Evolutionary conservation across 140 eudicot genomes (phyloP).

Genomic region (Senecio squalidus): DNA sequence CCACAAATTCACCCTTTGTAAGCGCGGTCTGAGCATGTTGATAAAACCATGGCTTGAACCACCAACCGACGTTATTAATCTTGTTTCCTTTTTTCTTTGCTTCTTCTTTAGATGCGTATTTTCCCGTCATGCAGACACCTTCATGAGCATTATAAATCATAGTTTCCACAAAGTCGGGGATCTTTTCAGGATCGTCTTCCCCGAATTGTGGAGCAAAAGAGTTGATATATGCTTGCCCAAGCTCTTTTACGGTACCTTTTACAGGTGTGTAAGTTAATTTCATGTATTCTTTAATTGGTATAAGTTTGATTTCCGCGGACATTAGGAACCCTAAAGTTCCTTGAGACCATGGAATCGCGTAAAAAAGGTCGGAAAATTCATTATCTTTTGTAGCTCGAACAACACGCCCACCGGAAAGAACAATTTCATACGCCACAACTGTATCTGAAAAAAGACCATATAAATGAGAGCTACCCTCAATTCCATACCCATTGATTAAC

Average conservation of each 20-base stretch:
- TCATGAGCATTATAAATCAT: constrained; percentile 67
- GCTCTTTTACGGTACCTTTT: constrained; percentile 52
- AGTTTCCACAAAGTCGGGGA: constrained; percentile 76
- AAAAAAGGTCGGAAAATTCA: constrained; percentile 75
- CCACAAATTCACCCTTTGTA: constrained; percentile 69
- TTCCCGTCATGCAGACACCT: constrained; percentile 76
- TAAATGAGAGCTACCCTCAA: constrained; percentile 96
- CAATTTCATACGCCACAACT: constrained; percentile 81
- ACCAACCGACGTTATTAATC: constrained; percentile 54
- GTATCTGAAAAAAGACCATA: constrained; percentile 85
- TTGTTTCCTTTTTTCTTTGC: constrained; percentile 70
- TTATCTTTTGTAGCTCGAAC: constrained; percentile 89
- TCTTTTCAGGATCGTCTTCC: constrained; percentile 60
- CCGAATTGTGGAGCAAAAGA: constrained; percentile 76
- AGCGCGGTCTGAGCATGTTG: constrained; percentile 71
- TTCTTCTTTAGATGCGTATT: too few relatives aligned
- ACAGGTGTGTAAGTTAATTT: constrained; percentile 71
- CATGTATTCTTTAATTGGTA: constrained; percentile 82
- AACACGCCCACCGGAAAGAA: constrained; percentile 71
- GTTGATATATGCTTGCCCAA: constrained; percentile 68
- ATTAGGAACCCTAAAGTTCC: constrained; percentile 90
- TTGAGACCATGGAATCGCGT: constrained; percentile 92
- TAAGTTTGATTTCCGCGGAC: constrained; percentile 83
- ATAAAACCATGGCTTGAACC: too few relatives aligned
- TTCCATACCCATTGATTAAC: constrained; percentile 81